Conservation (phyloP, 495 filamentous ascomycete genomes). For the Aspergillus affinis region DNA sequence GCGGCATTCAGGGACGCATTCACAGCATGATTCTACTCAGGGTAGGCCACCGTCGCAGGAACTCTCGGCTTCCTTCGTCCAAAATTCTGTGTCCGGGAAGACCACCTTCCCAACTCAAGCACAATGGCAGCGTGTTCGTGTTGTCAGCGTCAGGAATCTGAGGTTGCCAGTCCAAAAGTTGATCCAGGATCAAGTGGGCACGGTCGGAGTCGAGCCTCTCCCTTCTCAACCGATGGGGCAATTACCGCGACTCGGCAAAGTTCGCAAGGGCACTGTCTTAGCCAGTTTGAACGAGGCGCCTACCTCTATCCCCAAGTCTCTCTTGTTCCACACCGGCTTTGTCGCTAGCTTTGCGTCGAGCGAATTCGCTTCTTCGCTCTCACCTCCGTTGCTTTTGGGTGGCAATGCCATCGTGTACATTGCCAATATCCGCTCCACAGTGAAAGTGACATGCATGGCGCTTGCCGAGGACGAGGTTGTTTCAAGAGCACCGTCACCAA, state of each 20-base stretch:
- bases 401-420: constrained; percentile 77
- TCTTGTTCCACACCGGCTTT: constrained; percentile 49
- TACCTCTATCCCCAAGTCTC: constrained; percentile 36
- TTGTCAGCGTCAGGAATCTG: constrained; percentile 85
- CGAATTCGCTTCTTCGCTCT: constrained; percentile 40
- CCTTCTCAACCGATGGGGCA: constrained; percentile 24
- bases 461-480: constrained; percentile 36
- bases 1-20: constrained; percentile 17
- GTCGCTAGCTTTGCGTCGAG: constrained; percentile 44
- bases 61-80: constrained; percentile 35
- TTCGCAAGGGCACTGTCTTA: constrained; percentile 85
- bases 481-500: constrained; percentile 32
- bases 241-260: constrained; percentile 38
- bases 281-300: constrained; percentile 53
- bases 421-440: constrained; percentile 79
- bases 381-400: constrained; percentile 51
- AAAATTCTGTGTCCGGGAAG: constrained; percentile 29
- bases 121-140: constrained; percentile 72
- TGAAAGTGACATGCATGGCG: constrained; percentile 61
- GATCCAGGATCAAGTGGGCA: constrained; percentile 81
- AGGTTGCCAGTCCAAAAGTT: constrained; percentile 79
- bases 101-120: constrained; percentile 26
- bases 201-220: constrained; percentile 73
- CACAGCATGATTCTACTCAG: constrained; percentile 22
- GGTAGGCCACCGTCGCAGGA: constrained; percentile 36